Percentiles rank a stretch among this genome's conserved stretches.
These are phyloP conservation scores for Alternaria consortialis DNA, from an alignment of 2,329 filamentous ascomycete species.

Conservation along the genomic window DNA sequence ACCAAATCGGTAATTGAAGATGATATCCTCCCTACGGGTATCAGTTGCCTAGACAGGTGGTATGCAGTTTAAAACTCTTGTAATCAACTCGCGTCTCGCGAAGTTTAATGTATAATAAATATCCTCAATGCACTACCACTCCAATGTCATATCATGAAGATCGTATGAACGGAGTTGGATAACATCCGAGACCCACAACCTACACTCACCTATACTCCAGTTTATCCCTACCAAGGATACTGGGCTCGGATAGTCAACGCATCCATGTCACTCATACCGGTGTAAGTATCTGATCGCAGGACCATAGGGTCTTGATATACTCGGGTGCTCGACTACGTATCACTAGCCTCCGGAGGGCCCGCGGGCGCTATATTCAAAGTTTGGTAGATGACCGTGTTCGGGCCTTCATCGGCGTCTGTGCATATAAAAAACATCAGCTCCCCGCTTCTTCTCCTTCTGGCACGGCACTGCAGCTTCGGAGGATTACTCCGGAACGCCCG, in stretches of 20 bases:
- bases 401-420: neutral
- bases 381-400: neutral
- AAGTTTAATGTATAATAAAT: constrained; percentile 2
- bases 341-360: neutral
- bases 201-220: neutral
- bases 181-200: neutral
- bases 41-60: neutral
- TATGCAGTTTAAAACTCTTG: neutral
- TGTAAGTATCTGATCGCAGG: too few relatives aligned
- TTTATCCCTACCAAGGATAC: neutral
- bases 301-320: neutral
- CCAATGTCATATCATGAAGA: neutral
- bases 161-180: neutral
- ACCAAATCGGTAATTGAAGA: neutral
- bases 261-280: too few relatives aligned
- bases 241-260: too few relatives aligned
- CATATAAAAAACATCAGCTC: neutral
- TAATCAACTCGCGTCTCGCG: neutral
- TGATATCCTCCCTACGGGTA: neutral
- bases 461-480: neutral
- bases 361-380: neutral
- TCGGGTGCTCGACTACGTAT: neutral
- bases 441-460: neutral
- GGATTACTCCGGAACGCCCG: too few relatives aligned
- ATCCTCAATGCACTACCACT: neutral